phyloP scores from a whole-genome alignment of 495 filamentous ascomycete species.

The Oidiodendron maius region DNA sequence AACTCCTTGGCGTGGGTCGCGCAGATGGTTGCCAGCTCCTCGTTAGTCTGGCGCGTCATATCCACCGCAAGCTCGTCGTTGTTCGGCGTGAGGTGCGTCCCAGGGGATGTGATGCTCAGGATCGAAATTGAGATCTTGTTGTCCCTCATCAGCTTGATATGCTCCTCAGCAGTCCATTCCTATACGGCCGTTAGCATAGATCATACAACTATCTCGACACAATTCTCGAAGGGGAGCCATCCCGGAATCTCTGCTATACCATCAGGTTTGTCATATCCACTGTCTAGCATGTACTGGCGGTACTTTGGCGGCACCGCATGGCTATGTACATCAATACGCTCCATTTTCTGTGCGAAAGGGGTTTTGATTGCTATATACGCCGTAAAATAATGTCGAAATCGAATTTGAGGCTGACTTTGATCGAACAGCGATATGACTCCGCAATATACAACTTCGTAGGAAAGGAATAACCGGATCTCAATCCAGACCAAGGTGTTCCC shows the following conservation, averaged over 20 bases:
- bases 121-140: conserved; percentile 40
- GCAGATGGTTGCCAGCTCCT: conserved; percentile 35
- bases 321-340: not conserved
- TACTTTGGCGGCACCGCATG: not conserved
- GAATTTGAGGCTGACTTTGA: no score
- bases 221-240: conserved; percentile 1
- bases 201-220: not conserved
- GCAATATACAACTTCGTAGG: no score
- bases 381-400: no score
- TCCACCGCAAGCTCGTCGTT: conserved; percentile 25
- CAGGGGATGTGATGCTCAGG: conserved; percentile 45
- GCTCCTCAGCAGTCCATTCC: conserved; percentile 35
- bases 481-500: no score
- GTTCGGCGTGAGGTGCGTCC: conserved; percentile 31
- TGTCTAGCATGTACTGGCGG: not conserved
- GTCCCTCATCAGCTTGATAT: conserved; percentile 40
- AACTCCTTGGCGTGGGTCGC: conserved; percentile 30
- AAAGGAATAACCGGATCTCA: no score
- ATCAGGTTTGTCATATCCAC: conserved; percentile 24
- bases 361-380: no score
- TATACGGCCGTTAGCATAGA: no score
- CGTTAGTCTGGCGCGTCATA: conserved; percentile 31
- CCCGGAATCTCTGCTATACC: conserved; percentile 43
- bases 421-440: no score
- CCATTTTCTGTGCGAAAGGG: no score